These are phyloP conservation scores for Fusarium stilboides DNA, from an alignment of 2,329 filamentous ascomycete genomes.

Conservation along the genomic window DNA sequence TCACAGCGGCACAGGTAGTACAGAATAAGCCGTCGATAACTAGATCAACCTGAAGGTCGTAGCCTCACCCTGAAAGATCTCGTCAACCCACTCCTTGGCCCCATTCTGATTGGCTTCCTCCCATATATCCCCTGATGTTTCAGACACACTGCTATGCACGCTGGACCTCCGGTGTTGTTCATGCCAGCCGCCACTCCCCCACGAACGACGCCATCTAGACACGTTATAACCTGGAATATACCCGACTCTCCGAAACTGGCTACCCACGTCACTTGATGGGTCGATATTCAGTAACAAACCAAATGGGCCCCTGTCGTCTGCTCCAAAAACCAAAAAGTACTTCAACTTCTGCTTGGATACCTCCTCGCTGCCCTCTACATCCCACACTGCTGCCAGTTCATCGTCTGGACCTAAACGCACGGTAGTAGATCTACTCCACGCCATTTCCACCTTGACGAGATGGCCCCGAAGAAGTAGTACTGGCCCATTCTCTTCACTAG, in stretches of 20 bases:
- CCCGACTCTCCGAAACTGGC: background rate
- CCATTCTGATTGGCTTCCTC: background rate
- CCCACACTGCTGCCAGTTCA: background rate
- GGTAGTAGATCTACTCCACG: no score
- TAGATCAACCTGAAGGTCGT: background rate
- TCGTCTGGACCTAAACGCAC: background rate
- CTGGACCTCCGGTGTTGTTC: background rate
- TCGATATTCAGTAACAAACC: background rate
- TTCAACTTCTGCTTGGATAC: background rate
- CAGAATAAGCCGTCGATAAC: no score
- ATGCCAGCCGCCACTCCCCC: slow-evolving; percentile 3
- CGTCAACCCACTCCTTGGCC: slow-evolving; percentile 1
- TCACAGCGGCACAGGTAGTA: no score
- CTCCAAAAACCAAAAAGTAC: background rate
- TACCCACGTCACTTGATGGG: accelerated
- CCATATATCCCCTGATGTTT: background rate
- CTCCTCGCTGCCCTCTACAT: accelerated
- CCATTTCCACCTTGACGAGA: background rate
- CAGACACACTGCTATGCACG: background rate
- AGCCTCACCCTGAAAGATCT: background rate
- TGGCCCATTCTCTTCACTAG: background rate
- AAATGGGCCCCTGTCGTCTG: background rate
- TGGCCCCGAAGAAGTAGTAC: background rate
- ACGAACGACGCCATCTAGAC: slow-evolving; percentile 3
- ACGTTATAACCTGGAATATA: background rate